Percentiles rank a stretch among this genome's conserved stretches.
Evolutionary conservation across 1,284 basidiomycete genomes (phyloP).

Genomic region (Papiliotrema terrestris): DNA sequence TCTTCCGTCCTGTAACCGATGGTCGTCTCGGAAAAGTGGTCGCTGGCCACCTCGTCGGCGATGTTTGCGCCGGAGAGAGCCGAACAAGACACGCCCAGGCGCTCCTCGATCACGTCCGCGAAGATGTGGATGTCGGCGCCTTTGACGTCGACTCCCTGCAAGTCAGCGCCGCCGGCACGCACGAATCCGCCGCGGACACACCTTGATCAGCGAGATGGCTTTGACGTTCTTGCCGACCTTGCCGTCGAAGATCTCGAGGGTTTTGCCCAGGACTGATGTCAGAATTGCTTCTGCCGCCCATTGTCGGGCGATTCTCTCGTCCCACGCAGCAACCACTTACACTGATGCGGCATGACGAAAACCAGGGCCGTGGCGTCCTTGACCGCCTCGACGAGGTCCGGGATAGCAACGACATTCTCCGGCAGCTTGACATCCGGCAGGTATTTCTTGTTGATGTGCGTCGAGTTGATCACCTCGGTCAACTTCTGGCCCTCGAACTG

Average conservation of each 20-base stretch:
- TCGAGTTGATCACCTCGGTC: slow-evolving; percentile 56
- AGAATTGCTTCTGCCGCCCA: background rate
- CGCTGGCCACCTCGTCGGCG: slow-evolving; percentile 56
- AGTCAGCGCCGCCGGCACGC: background rate
- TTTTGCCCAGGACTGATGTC: slow-evolving; percentile 39
- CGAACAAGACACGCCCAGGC: slow-evolving; percentile 55
- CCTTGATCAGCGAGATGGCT: slow-evolving; percentile 54
- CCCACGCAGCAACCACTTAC: slow-evolving; percentile 30
- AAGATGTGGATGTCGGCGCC: slow-evolving; percentile 56
- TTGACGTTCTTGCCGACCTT: slow-evolving; percentile 48
- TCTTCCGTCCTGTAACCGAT: slow-evolving; percentile 53
- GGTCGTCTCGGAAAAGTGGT: slow-evolving; percentile 56
- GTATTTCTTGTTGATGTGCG: slow-evolving; percentile 51
- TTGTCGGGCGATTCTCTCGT: too few species aligned
- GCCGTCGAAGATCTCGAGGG: slow-evolving; percentile 50
- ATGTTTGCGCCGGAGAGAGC: slow-evolving; percentile 62
- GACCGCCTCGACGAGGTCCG: slow-evolving; percentile 53
- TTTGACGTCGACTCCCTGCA: slow-evolving; percentile 54
- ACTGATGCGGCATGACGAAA: slow-evolving; percentile 58
- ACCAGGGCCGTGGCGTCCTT: slow-evolving; percentile 56
- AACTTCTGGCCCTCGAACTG: slow-evolving; percentile 56
- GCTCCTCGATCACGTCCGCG: slow-evolving; percentile 56
- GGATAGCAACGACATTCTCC: slow-evolving; percentile 54
- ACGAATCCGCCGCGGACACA: slow-evolving; percentile 4
- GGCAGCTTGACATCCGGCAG: slow-evolving; percentile 54